These are phyloP conservation scores for Discostella stelligeroides DNA, from an alignment of 108 stramenopile genomes.

Conservation along the genomic window DNA sequence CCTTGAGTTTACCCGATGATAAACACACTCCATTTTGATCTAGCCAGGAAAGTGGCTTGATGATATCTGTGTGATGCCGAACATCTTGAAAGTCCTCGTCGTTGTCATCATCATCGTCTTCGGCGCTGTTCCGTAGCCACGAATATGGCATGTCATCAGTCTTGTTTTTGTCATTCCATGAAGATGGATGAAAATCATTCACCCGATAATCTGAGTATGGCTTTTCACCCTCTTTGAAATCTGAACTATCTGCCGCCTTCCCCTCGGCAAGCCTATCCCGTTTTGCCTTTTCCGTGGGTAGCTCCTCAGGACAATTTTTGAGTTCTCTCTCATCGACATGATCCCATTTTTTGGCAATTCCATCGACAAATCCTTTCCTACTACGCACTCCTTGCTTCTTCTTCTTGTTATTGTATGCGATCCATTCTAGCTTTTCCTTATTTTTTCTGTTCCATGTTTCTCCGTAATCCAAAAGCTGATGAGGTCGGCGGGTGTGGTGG, in stretches of 20 bases:
- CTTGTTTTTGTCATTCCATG: neutral
- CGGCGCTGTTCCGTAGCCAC: neutral
- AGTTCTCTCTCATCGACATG: constrained; percentile 11
- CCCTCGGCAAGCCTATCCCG: constrained; percentile 26
- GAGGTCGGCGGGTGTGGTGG: neutral
- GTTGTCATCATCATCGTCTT: constrained; percentile 11
- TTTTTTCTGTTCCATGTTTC: constrained; percentile 15
- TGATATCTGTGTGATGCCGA: constrained; percentile 8
- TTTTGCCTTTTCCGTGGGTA: constrained; percentile 39
- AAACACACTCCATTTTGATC: constrained; percentile 57
- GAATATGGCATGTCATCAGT: neutral
- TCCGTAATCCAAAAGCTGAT: constrained; percentile 27
- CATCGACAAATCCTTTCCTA: constrained; percentile 36
- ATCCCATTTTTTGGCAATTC: constrained; percentile 37
- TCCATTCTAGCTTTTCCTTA: constrained; percentile 3
- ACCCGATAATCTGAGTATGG: constrained; percentile 35
- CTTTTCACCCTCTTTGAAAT: constrained; percentile 23
- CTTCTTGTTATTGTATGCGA: neutral
- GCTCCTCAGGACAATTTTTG: constrained; percentile 28
- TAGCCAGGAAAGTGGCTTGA: constrained; percentile 43
- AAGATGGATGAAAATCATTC: constrained; percentile 26
- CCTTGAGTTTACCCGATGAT: constrained; percentile 39
- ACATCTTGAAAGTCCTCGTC: neutral
- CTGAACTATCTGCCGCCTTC: constrained; percentile 39
- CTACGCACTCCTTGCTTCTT: neutral